Evolutionary conservation across 441 rosid genomes (phyloP).

Genomic region (Populus hybrid): DNA sequence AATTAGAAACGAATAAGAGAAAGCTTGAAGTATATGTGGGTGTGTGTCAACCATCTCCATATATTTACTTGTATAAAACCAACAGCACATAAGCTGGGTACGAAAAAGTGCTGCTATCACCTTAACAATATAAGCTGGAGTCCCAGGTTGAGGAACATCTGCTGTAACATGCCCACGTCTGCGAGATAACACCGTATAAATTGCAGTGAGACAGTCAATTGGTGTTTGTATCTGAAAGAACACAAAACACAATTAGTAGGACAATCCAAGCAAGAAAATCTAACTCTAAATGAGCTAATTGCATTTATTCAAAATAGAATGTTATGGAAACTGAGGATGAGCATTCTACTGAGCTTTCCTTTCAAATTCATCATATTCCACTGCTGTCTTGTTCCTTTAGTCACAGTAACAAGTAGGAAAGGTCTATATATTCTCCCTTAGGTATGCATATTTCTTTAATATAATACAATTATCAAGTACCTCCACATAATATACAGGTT

Average conservation of each 20-base stretch:
- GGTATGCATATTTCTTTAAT: neutral
- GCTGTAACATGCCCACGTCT: constrained; percentile 99
- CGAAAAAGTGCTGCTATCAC: constrained; percentile 21
- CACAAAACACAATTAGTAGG: constrained; percentile 2
- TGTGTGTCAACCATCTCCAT: neutral
- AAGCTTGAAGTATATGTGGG: neutral
- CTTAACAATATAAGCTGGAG: constrained; percentile 95
- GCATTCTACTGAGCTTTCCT: neutral
- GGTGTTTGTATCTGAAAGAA: constrained; percentile 91
- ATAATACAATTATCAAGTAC: constrained; percentile 29
- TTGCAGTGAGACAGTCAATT: constrained; percentile 90
- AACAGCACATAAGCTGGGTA: neutral
- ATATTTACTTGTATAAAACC: neutral
- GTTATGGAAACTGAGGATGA: neutral
- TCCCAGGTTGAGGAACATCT: constrained; percentile 98
- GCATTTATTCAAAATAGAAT: neutral
- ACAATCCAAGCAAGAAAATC: constrained; percentile 1
- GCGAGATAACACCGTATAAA: constrained; percentile 89
- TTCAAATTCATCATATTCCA: neutral
- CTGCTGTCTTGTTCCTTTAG: neutral
- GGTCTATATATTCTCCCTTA: neutral
- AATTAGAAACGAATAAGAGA: neutral
- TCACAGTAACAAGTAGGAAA: neutral
- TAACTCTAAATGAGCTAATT: neutral
- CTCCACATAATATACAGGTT: constrained; percentile 98